phyloP scores from a whole-genome alignment of 202 grass and related monocot genomes.

The Dendrocalamus latiflorus region DNA sequence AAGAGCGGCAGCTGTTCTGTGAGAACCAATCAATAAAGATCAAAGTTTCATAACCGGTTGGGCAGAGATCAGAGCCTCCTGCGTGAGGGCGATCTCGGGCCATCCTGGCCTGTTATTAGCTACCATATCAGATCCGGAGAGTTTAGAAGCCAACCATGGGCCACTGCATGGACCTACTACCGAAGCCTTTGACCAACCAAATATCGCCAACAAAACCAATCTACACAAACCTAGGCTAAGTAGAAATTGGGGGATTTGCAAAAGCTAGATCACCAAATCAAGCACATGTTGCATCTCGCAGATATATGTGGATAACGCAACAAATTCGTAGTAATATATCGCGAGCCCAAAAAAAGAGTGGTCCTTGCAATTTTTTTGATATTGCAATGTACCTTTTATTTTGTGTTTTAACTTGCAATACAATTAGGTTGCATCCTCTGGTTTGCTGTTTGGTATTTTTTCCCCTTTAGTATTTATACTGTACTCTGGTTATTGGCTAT shows the following conservation, averaged over 20 bases:
- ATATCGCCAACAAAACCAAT: neutral
- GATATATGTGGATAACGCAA: neutral
- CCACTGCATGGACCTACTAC: neutral
- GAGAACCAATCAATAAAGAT: too few species aligned
- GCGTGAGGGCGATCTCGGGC: too few species aligned
- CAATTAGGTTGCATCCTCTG: neutral
- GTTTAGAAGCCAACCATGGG: neutral
- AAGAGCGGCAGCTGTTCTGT: too few species aligned
- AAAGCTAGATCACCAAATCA: neutral
- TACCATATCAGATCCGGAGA: neutral
- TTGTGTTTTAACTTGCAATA: neutral
- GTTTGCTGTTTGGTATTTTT: neutral
- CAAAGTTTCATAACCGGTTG: too few species aligned
- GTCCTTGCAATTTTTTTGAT: neutral
- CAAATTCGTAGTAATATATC: neutral
- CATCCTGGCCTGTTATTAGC: too few species aligned
- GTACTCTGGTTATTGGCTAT: neutral
- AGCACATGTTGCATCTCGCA: neutral
- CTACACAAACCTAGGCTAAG: neutral
- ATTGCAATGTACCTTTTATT: neutral
- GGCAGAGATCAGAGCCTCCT: too few species aligned
- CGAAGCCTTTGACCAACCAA: neutral
- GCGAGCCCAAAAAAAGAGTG: neutral
- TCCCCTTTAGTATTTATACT: neutral
- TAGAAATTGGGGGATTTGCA: neutral